Conservation (phyloP, 495 filamentous ascomycete genomes). For the Coniosporium apollinis region DNA sequence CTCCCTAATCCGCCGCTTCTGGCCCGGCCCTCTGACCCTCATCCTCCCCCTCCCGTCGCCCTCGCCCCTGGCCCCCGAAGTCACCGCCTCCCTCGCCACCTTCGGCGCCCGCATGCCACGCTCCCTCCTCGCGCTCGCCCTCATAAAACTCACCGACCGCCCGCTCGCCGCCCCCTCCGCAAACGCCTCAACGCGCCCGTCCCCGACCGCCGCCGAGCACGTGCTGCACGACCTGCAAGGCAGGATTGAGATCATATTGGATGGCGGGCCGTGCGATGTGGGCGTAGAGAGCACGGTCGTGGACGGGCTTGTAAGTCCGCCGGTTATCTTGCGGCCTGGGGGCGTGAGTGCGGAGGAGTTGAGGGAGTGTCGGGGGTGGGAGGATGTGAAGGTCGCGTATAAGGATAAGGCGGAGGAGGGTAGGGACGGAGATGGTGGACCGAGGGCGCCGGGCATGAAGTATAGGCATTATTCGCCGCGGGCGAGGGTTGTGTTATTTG, state of each 20-base stretch:
- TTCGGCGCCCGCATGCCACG: constrained; percentile 86
- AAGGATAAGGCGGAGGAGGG: constrained; percentile 42
- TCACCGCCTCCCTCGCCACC: constrained; percentile 65
- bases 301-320: constrained; percentile 67
- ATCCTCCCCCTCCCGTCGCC: constrained; percentile 59
- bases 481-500: constrained; percentile 72
- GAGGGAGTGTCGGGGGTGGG: constrained; percentile 61
- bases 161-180: constrained; percentile 91
- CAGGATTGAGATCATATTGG: constrained; percentile 75
- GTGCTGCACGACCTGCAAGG: constrained; percentile 72
- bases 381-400: constrained; percentile 56
- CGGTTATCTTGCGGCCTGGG: constrained; percentile 69
- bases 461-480: constrained; percentile 95
- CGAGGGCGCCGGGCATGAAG: constrained; percentile 93
- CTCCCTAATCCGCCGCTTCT: constrained; percentile 66
- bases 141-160: constrained; percentile 57
- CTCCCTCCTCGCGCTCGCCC: constrained; percentile 62
- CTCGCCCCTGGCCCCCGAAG: constrained; percentile 63
- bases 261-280: constrained; percentile 71
- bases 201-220: constrained; percentile 76
- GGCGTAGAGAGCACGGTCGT: constrained; percentile 96
- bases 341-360: constrained; percentile 82
- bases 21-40: constrained; percentile 90
- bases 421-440: too few species aligned
- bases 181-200: constrained; percentile 83